Evolutionary conservation across 768 basidiomycete species (phyloP).

Genomic region (Paxillus ammoniavirescens): DNA sequence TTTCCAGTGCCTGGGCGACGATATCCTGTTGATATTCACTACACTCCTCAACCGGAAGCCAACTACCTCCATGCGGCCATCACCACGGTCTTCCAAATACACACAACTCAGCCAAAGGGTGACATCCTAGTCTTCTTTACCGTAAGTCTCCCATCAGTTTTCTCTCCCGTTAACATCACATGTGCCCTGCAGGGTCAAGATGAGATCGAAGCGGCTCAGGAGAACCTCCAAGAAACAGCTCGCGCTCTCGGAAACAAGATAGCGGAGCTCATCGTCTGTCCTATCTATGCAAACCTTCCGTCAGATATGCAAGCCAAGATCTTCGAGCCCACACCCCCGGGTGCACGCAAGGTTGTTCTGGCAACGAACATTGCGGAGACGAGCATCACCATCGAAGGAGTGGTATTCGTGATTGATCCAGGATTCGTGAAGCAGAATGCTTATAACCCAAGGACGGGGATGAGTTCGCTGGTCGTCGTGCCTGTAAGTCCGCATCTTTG

Average conservation of each 20-base stretch:
- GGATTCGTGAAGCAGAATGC: constrained; percentile 66
- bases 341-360: constrained; percentile 76
- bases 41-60: constrained; percentile 98
- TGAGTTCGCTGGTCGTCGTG: constrained; percentile 95
- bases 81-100: constrained; percentile 98
- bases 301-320: constrained; percentile 99
- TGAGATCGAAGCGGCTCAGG: constrained; percentile 96
- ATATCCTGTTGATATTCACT: constrained; percentile 97
- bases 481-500: constrained; percentile 58
- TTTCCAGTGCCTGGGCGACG: constrained; percentile 87
- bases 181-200: constrained; percentile 74
- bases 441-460: constrained; percentile 97
- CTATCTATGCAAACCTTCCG: constrained; percentile 98
- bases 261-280: constrained; percentile 89
- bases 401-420: constrained; percentile 79
- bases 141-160: constrained; percentile 40
- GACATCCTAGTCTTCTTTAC: constrained; percentile 98
- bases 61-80: constrained; percentile 99
- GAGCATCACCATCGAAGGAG: constrained; percentile 98
- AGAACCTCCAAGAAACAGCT: constrained; percentile 94
- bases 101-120: constrained; percentile 96
- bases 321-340: constrained; percentile 89
- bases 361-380: constrained; percentile 99
- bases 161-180: constrained; percentile 27
- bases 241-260: constrained; percentile 96